Evolutionary conservation across 352 stramenopile species (phyloP), one percentile per base, ranked within the genome.

Genomic region (Globisporangium okanoganense): DNA sequence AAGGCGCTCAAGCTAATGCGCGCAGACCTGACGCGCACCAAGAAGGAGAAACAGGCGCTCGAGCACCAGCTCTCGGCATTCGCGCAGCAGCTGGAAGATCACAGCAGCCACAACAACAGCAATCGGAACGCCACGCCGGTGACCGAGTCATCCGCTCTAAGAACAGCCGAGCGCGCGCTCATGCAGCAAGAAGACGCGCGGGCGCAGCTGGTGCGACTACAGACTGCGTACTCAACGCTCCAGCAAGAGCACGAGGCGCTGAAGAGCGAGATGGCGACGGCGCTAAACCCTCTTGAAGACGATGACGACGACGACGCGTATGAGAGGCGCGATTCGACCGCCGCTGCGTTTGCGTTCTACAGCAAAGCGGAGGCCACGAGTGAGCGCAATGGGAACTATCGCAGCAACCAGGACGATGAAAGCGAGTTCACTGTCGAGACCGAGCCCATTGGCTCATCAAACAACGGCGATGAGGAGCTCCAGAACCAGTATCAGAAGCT

Each of bases 1-100:
- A 66, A 58, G 58, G 58, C 64, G 40, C 41, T 69, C 36, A 62
- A 58, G 55, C 62, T 67, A n/a, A 56, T 63, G 47, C 62, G 58
- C 58, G 58, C 58, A 2, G 58, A 62, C 52, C 33, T 67, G 18
- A 22, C 57, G 56, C 50, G 56, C 58, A 72, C 62, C 20, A 61
- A 60, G 45, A 62, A 58, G 33, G 62, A 67, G 47, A 67, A 67
- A 20, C 45, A 47, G 14, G 48, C 48, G 24, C 62, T 67, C 20
- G 45, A 44, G 6, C n/a, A 54, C 5, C 24, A 62, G 41, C 48
- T 62, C 27, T 18, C 62, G 22, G 16, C 35, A 5, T 53, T 16
- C 22, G 20, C 9, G 9, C 25, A 54, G 13, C n/a, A 56, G 56
- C 35, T 16, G 16, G 5, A 41, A 44, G 6, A 7, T 1, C 50